Evolutionary conservation across 169 alveolate genomes (phyloP), one percentile per base, ranked within the genome.

Genomic region (Plasmodium gallinaceum): DNA sequence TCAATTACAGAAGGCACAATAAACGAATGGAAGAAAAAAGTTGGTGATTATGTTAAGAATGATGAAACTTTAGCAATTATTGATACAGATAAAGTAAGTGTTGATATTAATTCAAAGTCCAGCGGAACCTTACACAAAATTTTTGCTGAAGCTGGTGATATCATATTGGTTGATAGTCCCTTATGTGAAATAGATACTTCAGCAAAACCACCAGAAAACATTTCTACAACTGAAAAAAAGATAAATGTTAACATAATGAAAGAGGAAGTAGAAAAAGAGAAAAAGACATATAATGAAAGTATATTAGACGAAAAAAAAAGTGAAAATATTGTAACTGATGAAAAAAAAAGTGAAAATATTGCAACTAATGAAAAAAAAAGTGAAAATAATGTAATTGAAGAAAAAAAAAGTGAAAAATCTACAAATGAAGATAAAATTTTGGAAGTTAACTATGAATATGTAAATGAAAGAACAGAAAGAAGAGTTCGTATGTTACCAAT

Each of bases 21-120:
- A 72, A 78, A 92, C 43, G 90, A 73, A 62, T 96, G 98, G 98
- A 93, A 94, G 87, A 90, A 88, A 87, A 66, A 87, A 66, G 92
- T 95, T 52, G 99, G 99, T 60, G 98, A 97, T 65, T 95, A 85
- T 88, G 98, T 97, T 22, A 88, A 83, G 68, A 92, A 93, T 65
- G 99, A 97, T 86, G 99, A 96, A 74, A 93, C 97, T 26, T 92
- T 98, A 24, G 98, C 98, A 62, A 95, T 97, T 52, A 96, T 98
- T 32, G 99, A 98, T 87, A 97, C 99, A 10, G 99, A 98, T 93
- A 98, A 98, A 93, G 98, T 97, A 20, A 95, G 97, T 18, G 98
- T 97, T 14, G 99, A 97, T 66, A 96, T 98, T 43, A 95, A 96
- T 92, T 88, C 98, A 14, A 95, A 98, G 20, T 88, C 91, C 18